Evolutionary conservation across 139 green algal genomes (phyloP), one percentile per base, ranked within the genome.

Genomic region (Picochlorum sp.): DNA sequence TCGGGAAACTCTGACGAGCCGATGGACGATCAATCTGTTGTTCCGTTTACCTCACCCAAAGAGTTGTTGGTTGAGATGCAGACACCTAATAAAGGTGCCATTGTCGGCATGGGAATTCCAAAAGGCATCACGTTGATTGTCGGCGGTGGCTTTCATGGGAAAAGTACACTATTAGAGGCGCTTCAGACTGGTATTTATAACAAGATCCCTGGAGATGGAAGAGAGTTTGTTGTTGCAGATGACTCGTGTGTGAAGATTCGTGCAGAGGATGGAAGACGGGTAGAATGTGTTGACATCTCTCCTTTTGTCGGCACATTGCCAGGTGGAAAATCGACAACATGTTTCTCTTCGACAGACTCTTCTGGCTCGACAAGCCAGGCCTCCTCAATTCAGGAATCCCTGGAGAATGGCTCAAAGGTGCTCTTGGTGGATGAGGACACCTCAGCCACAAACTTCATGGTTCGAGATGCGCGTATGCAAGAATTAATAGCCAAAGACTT

Each of bases 341-440:
- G 47, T 32, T 90, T 90, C 63, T 30, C 18, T 34, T 81, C 70
- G 0, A 65, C 69, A 2, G 83, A 90, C 57, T 83, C 83, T 2
- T 79, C 63, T 13, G 83, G 83, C 5, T 77, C 57, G 69, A 91
- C 82, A 23, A 80, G 65, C 2, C 84, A 91, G 61, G 78, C 83
- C 1, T 71, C 83, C 32, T 80, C 76, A 69, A 88, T 90, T 61
- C 66, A 78, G 45, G 81, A 87, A 66, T 72, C 80, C 1, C 62
- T 85, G 28, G 81, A 88, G 66, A 52, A 62, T 13, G 78, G 81
- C 2, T 49, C 64, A 2, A 32, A 21, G 38, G 38, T 57, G 23
- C 63, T 90, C 69, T 61, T 90, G 49, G 49, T 90, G 38, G 84
- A 90, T 65, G 84, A 90, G 58, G 84, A 90, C 65, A 87, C 81